Evolutionary conservation across 2,329 filamentous ascomycete species (phyloP), one percentile per base, ranked within the genome.

Genomic region (Ophiosphaerella herpotricha): DNA sequence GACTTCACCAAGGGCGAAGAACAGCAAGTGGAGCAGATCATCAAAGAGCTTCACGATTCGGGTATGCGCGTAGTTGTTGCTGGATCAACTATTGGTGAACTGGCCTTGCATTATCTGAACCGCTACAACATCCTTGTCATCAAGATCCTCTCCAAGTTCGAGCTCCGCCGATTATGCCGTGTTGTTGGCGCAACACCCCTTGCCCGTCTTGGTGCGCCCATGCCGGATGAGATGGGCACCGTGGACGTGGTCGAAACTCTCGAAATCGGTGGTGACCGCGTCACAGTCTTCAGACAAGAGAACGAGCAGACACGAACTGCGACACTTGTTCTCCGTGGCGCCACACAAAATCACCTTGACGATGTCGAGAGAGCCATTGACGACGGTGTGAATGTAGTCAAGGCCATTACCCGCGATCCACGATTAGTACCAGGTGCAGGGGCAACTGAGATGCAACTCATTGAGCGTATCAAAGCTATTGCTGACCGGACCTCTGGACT

Each of bases 221-320:
- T 99, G 94, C 94, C 95, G n/a, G 94, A 99, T 64, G 94, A 99
- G 82, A 97, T 96, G 92, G 94, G 94, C 59, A 88, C 78, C 65
- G 86, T 99, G 57, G 94, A 99, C 72, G 76, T 99, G 49, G 94
- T 99, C 29, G 94, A 99, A 82, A 97, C 95, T 1, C 83, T 95
- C 38, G 94, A 99, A 77, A 97, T 99, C 72, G 94, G 94, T 58
- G 94, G 94, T 64, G 94, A 99, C 80, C 89, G 94, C 55, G 95
- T 99, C 51, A 99, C 94, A 36, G 93, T 99, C 51, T 99, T 99
- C 85, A 84, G 95, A 67, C 94, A 99, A 81, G 94, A 99, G 75
- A 87, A 91, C 69, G 91, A 96, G 66, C 84, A 87, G 47, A 97
- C 95, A 43, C 85, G 92, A 67, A 99, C 94, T 43, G 90, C 95